phyloP scores from a whole-genome alignment of 805 yeast species.

The Cyberlindnera sargentensis region DNA sequence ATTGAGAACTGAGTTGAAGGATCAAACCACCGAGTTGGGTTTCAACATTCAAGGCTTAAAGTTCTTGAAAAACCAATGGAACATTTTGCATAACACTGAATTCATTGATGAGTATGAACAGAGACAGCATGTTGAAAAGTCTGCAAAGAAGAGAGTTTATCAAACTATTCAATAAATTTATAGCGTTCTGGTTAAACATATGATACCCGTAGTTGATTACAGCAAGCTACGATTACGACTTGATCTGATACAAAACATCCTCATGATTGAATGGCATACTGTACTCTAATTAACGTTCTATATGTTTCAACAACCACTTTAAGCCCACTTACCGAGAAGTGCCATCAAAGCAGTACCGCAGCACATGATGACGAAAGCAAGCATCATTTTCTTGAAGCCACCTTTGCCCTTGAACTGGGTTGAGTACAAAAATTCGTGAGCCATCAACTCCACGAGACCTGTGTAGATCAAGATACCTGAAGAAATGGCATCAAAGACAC shows the following conservation, averaged over 20 bases:
- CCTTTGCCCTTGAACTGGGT: conserved; percentile 57
- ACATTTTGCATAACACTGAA: conserved; percentile 61
- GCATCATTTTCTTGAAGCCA: conserved; percentile 43
- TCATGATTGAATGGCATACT: too few species aligned
- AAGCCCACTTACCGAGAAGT: conserved; percentile 69
- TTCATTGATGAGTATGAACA: conserved; percentile 65
- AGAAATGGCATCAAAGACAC: conserved; percentile 68
- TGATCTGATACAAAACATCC: too few species aligned
- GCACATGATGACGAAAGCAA: conserved; percentile 48
- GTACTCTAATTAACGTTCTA: too few species aligned
- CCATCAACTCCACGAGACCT: conserved; percentile 73
- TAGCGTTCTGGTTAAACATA: too few species aligned
- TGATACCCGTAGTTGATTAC: too few species aligned
- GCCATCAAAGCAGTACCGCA: conserved; percentile 76
- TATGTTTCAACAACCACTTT: conserved; percentile 2
- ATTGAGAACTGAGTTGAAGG: conserved; percentile 49
- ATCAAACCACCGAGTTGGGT: conserved; percentile 59
- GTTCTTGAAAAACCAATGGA: conserved; percentile 73
- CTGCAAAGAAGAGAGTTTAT: conserved; percentile 67
- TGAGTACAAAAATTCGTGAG: conserved; percentile 62
- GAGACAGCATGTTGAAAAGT: conserved; percentile 42
- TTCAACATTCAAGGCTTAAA: conserved; percentile 79
- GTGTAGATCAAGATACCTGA: conserved; percentile 75
- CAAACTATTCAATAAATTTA: conserved; percentile 35
- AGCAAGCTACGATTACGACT: too few species aligned